Conservation (phyloP, 169 alveolate species). For the Cryptosporidium felis region DNA sequence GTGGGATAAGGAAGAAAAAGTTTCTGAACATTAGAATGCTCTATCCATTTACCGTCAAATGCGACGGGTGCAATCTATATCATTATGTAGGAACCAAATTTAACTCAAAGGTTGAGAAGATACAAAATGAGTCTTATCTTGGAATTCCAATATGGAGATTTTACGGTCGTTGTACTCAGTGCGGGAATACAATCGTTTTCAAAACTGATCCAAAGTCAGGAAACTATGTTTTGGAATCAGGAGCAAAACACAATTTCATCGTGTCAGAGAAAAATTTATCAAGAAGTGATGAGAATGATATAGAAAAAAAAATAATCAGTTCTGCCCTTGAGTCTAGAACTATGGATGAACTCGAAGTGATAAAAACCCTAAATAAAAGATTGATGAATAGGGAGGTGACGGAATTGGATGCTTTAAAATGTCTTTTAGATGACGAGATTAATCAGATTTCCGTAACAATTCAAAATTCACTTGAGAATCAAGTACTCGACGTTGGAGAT, state of each 20-base stretch:
- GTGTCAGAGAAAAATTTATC: not conserved
- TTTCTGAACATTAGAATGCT: slow-evolving; percentile 96
- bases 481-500: not conserved
- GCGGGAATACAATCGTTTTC: slow-evolving; percentile 95
- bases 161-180: slow-evolving; percentile 96
- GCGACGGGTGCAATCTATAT: slow-evolving; percentile 95
- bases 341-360: slow-evolving; percentile 25
- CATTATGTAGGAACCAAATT: slow-evolving; percentile 99
- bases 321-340: not conserved
- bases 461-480: not conserved
- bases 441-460: too few relatives aligned
- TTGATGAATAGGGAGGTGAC: slow-evolving; percentile 49
- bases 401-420: slow-evolving; percentile 31
- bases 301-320: not conserved
- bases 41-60: slow-evolving; percentile 96
- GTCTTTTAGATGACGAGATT: not conserved
- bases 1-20: slow-evolving; percentile 75
- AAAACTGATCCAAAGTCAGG: slow-evolving; percentile 91
- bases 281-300: not conserved
- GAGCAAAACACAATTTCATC: slow-evolving; percentile 87
- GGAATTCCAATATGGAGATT: slow-evolving; percentile 96
- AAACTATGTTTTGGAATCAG: slow-evolving; percentile 88
- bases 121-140: slow-evolving; percentile 92
- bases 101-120: slow-evolving; percentile 92
- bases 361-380: slow-evolving; percentile 32